Conservation (phyloP, 169 alveolate genomes). For the Plasmodium ovale region DNA sequence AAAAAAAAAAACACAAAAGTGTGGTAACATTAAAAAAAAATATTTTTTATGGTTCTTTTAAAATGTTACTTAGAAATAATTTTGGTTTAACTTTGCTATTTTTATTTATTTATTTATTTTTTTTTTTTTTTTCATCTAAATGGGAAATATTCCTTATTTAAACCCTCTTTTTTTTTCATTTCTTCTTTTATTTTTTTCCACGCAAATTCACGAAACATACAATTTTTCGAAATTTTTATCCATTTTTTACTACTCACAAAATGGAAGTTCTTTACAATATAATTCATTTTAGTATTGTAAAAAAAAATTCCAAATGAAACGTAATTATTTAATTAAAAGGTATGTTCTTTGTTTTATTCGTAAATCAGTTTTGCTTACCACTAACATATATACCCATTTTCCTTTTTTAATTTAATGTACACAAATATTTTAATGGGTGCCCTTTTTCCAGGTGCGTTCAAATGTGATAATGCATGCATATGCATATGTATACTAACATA, state of each 20-base stretch:
- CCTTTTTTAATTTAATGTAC: conserved; percentile 12
- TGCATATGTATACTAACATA: neutral
- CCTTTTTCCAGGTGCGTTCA: neutral
- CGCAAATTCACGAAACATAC: no score
- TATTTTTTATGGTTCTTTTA: neutral
- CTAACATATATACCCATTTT: neutral
- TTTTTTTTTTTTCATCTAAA: neutral
- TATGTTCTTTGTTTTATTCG: neutral
- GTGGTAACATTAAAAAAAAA: no score
- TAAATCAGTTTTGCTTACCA: neutral
- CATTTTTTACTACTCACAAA: no score
- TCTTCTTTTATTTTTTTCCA: no score
- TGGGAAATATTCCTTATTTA: no score
- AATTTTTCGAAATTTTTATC: no score
- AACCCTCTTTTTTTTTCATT: no score
- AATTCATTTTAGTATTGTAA: no score
- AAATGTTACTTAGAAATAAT: neutral
- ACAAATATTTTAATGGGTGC: neutral
- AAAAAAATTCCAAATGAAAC: neutral
- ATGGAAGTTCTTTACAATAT: no score
- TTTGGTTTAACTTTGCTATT: no score
- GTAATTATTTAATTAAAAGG: neutral
- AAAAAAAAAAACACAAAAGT: no score
- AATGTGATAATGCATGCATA: neutral
- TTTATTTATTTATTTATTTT: neutral